phyloP scores from a whole-genome alignment of 2,329 filamentous ascomycete genomes.

The Alternaria alternata region DNA sequence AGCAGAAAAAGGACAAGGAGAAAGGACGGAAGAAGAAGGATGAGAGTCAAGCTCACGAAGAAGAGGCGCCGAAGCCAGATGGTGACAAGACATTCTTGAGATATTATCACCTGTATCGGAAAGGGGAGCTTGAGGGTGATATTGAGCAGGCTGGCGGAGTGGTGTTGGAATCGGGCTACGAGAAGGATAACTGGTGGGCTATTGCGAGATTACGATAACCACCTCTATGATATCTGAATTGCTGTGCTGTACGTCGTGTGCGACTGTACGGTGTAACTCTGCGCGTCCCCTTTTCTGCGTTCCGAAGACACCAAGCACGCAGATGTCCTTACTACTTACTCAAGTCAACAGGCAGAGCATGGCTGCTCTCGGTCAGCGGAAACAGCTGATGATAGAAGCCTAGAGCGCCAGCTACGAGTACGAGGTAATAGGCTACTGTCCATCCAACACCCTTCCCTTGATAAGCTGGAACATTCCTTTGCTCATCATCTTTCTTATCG shows the following conservation, averaged over 20 bases:
- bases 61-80: conserved; percentile 18
- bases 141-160: conserved; percentile 75
- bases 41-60: background rate
- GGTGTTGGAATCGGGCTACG: conserved; percentile 84
- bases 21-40: conserved; percentile 22
- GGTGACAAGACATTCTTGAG: conserved; percentile 74
- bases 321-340: conserved; percentile 1
- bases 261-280: background rate
- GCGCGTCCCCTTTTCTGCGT: background rate
- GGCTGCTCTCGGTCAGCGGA: conserved; percentile 71
- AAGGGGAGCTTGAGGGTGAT: conserved; percentile 86
- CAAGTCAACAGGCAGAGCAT: conserved; percentile 55
- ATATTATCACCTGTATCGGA: conserved; percentile 92
- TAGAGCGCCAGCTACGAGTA: conserved; percentile 75
- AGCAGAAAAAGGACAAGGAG: conserved; percentile 49
- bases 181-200: conserved; percentile 99
- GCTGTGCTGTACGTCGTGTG: background rate
- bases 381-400: conserved; percentile 77
- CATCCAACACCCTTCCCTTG: conserved; percentile 60
- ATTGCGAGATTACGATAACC: conserved; percentile 58
- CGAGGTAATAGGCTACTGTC: conserved; percentile 80
- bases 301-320: background rate
- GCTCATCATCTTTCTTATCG: conserved; percentile 48
- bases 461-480: conserved; percentile 39
- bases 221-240: background rate